Evolutionary conservation across 2,329 filamentous ascomycete species (phyloP).

Genomic region (Xenosphaeropsis pyriputrescens): DNA sequence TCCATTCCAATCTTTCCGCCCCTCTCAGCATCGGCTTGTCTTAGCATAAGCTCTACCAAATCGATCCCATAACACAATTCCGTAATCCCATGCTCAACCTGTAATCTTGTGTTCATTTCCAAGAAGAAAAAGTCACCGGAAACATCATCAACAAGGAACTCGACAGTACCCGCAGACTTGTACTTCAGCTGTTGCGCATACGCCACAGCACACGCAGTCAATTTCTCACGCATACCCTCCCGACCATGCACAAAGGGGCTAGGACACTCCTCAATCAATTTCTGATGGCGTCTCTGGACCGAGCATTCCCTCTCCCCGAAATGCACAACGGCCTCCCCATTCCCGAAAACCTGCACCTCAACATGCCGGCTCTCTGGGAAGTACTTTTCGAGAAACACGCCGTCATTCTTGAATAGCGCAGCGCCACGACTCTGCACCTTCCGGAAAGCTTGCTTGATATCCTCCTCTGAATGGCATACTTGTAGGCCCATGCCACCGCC

Average conservation of each 20-base stretch:
- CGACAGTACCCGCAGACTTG: constrained; percentile 42
- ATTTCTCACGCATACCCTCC: constrained; percentile 15
- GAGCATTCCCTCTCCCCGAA: constrained; percentile 31
- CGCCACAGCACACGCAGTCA: constrained; percentile 23
- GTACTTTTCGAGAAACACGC: constrained; percentile 33
- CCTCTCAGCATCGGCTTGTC: constrained; percentile 7
- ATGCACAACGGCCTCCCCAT: constrained; percentile 22
- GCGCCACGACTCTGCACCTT: constrained; percentile 23
- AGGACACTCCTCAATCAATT: constrained; percentile 26
- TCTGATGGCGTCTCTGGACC: constrained; percentile 31
- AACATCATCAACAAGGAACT: constrained; percentile 39
- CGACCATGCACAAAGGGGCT: constrained; percentile 24
- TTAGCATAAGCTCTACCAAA: constrained; percentile 19
- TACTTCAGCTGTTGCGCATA: constrained; percentile 31
- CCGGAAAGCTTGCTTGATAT: constrained; percentile 19
- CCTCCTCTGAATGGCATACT: constrained; percentile 17
- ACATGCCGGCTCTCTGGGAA: constrained; percentile 25
- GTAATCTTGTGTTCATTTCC: constrained; percentile 31
- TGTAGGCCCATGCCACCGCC: constrained; percentile 30
- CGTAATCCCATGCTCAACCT: constrained; percentile 29
- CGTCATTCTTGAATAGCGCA: constrained; percentile 34
- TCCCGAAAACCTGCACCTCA: constrained; percentile 30
- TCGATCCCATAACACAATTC: constrained; percentile 27
- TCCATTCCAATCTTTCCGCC: constrained; percentile 9
- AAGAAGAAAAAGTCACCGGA: constrained; percentile 28